Percentiles rank a stretch among this genome's conserved stretches.
These are phyloP conservation scores for Pichia rugopelliculosa DNA, from an alignment of 805 yeast species.

Conservation along the genomic window DNA sequence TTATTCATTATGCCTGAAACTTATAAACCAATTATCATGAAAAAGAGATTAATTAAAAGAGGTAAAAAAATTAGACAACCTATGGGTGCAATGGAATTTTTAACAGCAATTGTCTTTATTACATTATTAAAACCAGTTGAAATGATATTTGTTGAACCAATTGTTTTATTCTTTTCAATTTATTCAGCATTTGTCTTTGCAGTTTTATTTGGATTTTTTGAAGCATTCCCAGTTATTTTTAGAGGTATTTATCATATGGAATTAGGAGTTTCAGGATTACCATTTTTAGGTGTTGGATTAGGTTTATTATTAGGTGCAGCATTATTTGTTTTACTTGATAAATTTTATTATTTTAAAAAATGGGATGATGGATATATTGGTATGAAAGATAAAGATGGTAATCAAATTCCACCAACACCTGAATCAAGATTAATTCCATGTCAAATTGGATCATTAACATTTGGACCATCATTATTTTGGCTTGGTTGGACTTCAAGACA, in stretches of 20 bases:
- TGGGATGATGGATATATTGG: conserved; percentile 57
- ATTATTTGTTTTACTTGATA: conserved; percentile 44
- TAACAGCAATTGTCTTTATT: conserved; percentile 39
- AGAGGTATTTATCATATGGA: conserved; percentile 55
- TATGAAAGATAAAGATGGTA: conserved; percentile 49
- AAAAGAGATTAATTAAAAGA: conserved; percentile 52
- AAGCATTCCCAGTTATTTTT: conserved; percentile 71
- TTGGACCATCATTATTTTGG: conserved; percentile 73
- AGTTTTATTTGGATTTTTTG: conserved; percentile 71
- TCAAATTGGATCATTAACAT: conserved; percentile 57
- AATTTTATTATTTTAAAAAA: conserved; percentile 42
- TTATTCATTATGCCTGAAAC: conserved; percentile 56
- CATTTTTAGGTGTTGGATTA: conserved; percentile 65
- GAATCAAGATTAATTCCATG: conserved; percentile 54
- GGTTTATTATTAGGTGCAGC: conserved; percentile 54
- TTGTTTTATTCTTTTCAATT: conserved; percentile 59
- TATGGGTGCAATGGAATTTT: conserved; percentile 29
- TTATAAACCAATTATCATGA: conserved; percentile 59
- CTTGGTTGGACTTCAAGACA: conserved; percentile 66
- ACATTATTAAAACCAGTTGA: conserved; percentile 56
- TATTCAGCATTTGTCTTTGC: conserved; percentile 73
- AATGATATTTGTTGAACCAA: conserved; percentile 69
- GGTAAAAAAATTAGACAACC: conserved; percentile 40
- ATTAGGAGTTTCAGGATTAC: conserved; percentile 56
- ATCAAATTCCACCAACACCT: conserved; percentile 47